phyloP scores from a whole-genome alignment of 2,329 filamentous ascomycete genomes.

The Fusarium sp. region DNA sequence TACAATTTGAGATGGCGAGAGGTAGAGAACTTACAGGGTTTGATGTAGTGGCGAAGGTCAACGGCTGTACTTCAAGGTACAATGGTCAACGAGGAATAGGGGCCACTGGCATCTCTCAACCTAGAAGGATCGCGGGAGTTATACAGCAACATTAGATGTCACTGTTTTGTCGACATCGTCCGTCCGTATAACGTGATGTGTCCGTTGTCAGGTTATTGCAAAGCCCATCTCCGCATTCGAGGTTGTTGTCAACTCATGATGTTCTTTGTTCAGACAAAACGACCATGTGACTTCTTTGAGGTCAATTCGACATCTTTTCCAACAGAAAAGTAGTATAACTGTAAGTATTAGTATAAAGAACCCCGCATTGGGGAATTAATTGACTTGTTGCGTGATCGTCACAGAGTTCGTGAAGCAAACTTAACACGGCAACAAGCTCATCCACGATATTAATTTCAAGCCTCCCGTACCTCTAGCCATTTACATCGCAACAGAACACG shows the following conservation, averaged over 20 bases:
- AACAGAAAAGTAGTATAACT: accelerated
- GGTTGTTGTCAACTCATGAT: not conserved
- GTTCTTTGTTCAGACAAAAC: not conserved
- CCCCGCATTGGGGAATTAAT: not conserved
- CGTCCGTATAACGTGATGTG: not conserved
- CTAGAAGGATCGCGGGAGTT: not conserved
- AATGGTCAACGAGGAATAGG: too few relatives aligned
- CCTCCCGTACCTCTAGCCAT: accelerated
- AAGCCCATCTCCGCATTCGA: not conserved
- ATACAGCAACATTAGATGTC: accelerated
- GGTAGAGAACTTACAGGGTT: not conserved
- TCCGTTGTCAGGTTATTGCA: not conserved
- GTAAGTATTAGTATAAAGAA: accelerated
- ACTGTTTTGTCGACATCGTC: not conserved
- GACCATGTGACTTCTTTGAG: not conserved
- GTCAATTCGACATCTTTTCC: not conserved
- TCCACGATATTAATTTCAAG: not conserved
- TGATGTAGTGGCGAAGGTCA: accelerated
- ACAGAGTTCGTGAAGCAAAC: not conserved
- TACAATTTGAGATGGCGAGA: accelerated
- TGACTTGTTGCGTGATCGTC: not conserved
- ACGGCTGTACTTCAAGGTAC: not conserved
- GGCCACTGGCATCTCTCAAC: not conserved
- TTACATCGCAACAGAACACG: accelerated
- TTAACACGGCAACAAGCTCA: not conserved